phyloP scores from a whole-genome alignment of 2,329 filamentous ascomycete genomes.

The Exophiala spinifera region DNA sequence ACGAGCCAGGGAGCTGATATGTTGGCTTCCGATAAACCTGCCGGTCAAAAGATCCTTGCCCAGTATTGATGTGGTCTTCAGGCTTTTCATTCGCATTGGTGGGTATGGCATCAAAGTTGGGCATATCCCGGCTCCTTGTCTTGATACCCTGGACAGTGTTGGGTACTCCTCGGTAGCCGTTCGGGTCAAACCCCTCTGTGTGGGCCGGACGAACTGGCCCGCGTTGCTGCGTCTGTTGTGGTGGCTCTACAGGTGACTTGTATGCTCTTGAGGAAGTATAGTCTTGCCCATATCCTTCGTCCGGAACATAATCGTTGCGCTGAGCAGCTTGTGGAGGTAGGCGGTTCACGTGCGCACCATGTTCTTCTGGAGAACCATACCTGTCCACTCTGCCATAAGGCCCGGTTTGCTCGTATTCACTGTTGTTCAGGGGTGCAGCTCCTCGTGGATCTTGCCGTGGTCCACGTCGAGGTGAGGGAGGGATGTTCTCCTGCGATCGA shows the following conservation, averaged over 20 bases:
- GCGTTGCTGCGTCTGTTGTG: conserved; percentile 42
- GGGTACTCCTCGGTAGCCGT: conserved; percentile 3
- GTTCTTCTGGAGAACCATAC: conserved; percentile 2
- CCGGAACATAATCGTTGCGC: conserved; percentile 6
- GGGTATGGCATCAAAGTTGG: conserved; percentile 57
- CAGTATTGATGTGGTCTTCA: conserved; percentile 18
- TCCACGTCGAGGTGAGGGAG: conserved; percentile 12
- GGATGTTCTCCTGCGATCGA: not conserved
- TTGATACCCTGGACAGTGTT: conserved; percentile 30
- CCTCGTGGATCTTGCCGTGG: conserved; percentile 6
- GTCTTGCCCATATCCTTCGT: conserved; percentile 18
- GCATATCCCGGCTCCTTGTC: conserved; percentile 55
- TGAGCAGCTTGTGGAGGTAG: not conserved
- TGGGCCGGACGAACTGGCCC: conserved; percentile 5
- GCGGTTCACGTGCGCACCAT: conserved; percentile 1
- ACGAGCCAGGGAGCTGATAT: conserved; percentile 24
- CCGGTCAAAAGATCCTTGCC: conserved; percentile 10
- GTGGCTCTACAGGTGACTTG: conserved; percentile 41
- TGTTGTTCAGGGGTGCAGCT: conserved; percentile 3
- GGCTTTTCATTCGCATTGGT: conserved; percentile 21
- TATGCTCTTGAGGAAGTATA: conserved; percentile 15
- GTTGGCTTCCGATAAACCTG: conserved; percentile 33
- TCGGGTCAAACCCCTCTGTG: conserved; percentile 3
- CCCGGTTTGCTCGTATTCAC: conserved; percentile 2
- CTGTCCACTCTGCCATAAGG: conserved; percentile 3